Percentiles rank a stretch among this genome's conserved stretches.
phyloP scores from a whole-genome alignment of 1,139 yeast species.

The Debaryomycetaceae sp. region DNA sequence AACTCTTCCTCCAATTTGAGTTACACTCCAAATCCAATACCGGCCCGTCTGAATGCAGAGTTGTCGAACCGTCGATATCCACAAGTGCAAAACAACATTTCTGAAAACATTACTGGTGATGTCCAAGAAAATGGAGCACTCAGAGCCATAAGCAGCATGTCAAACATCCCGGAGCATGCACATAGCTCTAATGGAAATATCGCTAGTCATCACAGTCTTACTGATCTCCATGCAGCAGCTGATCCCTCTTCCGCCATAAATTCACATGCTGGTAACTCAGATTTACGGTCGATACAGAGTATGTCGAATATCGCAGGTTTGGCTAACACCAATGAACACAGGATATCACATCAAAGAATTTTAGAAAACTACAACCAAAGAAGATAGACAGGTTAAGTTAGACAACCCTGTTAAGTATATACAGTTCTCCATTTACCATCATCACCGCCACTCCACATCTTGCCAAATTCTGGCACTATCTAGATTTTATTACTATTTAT shows the following conservation, averaged over 20 bases:
- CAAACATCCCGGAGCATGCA: slow-evolving; percentile 24
- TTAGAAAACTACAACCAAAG: background rate
- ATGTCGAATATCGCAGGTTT: slow-evolving; percentile 33
- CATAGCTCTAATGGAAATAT: slow-evolving; percentile 1
- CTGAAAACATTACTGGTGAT: background rate
- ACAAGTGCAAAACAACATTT: slow-evolving; percentile 3
- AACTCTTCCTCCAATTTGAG: background rate
- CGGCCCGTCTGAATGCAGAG: background rate
- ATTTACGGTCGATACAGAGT: slow-evolving; percentile 34
- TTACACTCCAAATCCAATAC: background rate
- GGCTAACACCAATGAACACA: slow-evolving; percentile 4
- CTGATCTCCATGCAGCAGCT: slow-evolving; percentile 31
- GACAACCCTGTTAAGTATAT: background rate
- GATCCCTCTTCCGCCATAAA: slow-evolving; percentile 17
- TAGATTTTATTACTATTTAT: background rate
- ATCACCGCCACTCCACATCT: background rate
- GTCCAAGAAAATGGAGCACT: slow-evolving; percentile 17
- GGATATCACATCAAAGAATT: background rate
- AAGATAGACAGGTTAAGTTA: too few relatives aligned
- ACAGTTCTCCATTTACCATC: too few relatives aligned
- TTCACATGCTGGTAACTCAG: slow-evolving; percentile 9
- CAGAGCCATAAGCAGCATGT: slow-evolving; percentile 37
- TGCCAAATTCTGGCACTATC: background rate
- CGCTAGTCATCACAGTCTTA: slow-evolving; percentile 20
- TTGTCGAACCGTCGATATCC: slow-evolving; percentile 10